phyloP scores from a whole-genome alignment of 208 protist species.

The Paratrypanosoma confusum region DNA sequence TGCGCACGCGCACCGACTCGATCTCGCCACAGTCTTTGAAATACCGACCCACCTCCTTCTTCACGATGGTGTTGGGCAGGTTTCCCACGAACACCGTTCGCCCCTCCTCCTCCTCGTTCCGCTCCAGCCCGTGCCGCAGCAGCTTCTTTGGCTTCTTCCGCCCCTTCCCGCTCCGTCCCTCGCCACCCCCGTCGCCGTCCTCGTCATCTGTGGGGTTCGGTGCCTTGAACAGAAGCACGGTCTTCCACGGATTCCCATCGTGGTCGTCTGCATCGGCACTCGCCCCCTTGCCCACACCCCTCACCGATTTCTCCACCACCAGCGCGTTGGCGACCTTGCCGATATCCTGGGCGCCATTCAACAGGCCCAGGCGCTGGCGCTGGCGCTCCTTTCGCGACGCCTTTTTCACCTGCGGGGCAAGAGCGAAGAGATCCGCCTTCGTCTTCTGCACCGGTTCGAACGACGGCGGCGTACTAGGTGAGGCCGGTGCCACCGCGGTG shows the following conservation, averaged over 20 bases:
- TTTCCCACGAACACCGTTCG: constrained; percentile 87
- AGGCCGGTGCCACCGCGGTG: too few relatives aligned
- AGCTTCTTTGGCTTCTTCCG: constrained; percentile 45
- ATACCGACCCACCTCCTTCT: constrained; percentile 53
- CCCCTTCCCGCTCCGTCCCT: constrained; percentile 14
- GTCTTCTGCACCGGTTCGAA: constrained; percentile 62
- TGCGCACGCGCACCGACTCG: constrained; percentile 62
- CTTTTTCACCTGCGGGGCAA: constrained; percentile 78
- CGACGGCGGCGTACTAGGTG: not conserved
- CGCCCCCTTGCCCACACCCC: not conserved
- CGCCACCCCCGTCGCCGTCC: constrained; percentile 10
- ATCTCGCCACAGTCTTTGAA: constrained; percentile 76
- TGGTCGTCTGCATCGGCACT: not conserved
- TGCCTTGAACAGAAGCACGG: constrained; percentile 19
- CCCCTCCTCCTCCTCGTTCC: constrained; percentile 73
- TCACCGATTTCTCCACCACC: not conserved
- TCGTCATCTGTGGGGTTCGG: constrained; percentile 12
- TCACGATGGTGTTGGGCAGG: constrained; percentile 70
- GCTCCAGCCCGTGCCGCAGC: constrained; percentile 63
- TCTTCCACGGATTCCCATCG: constrained; percentile 22
- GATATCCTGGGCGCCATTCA: constrained; percentile 10
- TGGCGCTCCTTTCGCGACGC: constrained; percentile 65
- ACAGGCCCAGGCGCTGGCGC: constrained; percentile 22
- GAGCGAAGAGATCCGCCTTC: constrained; percentile 65
- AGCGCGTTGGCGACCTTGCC: not conserved